Percentiles rank a stretch among this genome's conserved stretches.
Conservation (phyloP, 768 basidiomycete species). For the Lyophyllum decastes region DNA sequence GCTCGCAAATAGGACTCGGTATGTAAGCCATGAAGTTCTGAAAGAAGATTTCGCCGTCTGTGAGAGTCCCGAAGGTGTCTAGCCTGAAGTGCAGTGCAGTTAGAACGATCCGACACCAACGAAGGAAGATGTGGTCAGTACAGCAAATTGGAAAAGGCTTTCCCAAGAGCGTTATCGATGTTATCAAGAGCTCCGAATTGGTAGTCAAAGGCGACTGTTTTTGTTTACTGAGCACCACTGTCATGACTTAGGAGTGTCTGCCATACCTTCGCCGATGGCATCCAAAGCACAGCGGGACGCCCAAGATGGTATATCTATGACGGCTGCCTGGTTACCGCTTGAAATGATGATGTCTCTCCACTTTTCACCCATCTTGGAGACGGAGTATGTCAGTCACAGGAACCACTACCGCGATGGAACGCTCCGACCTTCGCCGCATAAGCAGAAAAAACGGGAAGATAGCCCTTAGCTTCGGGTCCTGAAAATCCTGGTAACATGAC, state of each 20-base stretch:
- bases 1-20: slow-evolving; percentile 32
- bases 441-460: slow-evolving; percentile 39
- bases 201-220: slow-evolving; percentile 50
- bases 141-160: slow-evolving; percentile 37
- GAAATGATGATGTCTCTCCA: slow-evolving; percentile 39
- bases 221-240: background rate
- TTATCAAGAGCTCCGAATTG: slow-evolving; percentile 42
- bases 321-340: slow-evolving; percentile 26
- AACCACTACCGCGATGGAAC: slow-evolving; percentile 4
- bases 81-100: slow-evolving; percentile 17
- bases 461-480: slow-evolving; percentile 41
- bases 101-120: background rate
- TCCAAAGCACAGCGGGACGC: slow-evolving; percentile 49
- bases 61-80: slow-evolving; percentile 31
- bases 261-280: slow-evolving; percentile 49
- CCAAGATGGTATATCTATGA: slow-evolving; percentile 38
- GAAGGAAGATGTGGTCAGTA: slow-evolving; percentile 19
- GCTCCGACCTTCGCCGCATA: slow-evolving; percentile 32
- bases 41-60: slow-evolving; percentile 30
- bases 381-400: slow-evolving; percentile 5
- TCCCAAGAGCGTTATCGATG: slow-evolving; percentile 35
- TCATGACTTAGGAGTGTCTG: background rate
- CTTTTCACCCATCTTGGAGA: slow-evolving; percentile 33
- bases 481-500: slow-evolving; percentile 50
- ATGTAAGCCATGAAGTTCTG: slow-evolving; percentile 31